Base-by-base conservation (phyloP, 2,329 filamentous ascomycete species). In the Gaeumannomyces sp. region DNA sequence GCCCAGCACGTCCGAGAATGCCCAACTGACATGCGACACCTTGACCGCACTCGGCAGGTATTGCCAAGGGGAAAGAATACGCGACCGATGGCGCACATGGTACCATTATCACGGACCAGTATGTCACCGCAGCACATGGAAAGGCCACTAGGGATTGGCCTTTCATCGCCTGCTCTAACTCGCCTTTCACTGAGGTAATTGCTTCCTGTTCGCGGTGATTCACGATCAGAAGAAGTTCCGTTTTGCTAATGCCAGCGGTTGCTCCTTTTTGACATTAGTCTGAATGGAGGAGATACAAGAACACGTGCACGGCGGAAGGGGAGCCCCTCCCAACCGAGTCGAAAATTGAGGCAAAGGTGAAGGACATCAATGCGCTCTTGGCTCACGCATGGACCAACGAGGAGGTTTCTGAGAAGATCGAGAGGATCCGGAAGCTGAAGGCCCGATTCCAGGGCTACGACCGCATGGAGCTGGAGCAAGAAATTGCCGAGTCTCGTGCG, bases 81-180 rank as follows among this genome's bases (percentile, higher is more conserved):
- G 89, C 91, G 1, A 87, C 98, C 73, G 87, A 89, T 68, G 89
- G 83, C 56, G 76, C 85, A 3, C 90, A 90, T 66, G 91, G 92
- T 90, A 92, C 68, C 82, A 90, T 97, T 71, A 85, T 91, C 38
- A 96, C 93, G 0, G 92, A 96, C 67, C 89, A 93, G 74, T 97
- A 98, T 73, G 86, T 91, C 38, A 80, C 89, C 64, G 88, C 91
- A 58, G 88, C 92, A 10, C 90, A 96, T 73, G 95, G 95, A 60
- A 93, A 93, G 71, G 84, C 90, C 0, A 85, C 92, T 72, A 90
- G 89, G 74, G 88, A 93, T 50, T 97, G 93, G 78, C 93, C 93
- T 5, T 97, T 98, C 76, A 89, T 95, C 67, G 89, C 89, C 68
- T 93, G 94, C 73, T 98, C 95, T 0, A 93, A 97, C 74, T 87